Conservation (phyloP, 164 flowering plant species). For the Cinnamomum chago region DNA sequence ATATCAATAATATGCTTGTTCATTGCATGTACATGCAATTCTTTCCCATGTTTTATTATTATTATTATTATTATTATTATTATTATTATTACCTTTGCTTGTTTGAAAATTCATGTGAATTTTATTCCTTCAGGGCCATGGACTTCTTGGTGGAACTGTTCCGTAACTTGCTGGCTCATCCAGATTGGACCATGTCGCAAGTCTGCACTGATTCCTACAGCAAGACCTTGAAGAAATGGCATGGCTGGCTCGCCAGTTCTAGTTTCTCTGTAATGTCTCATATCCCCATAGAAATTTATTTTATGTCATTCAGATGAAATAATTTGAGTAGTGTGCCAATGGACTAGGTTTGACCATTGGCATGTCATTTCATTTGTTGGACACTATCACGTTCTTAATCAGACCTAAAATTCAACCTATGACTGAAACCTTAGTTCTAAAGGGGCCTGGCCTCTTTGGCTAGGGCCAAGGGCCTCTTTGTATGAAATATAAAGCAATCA, state of each 20-base stretch:
- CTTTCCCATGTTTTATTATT: neutral
- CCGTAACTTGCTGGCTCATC: constrained; percentile 45
- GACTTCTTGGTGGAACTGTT: constrained; percentile 68
- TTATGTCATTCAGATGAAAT: neutral
- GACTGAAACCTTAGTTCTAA: neutral
- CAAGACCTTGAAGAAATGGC: constrained; percentile 90
- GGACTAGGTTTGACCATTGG: neutral
- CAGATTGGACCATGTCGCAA: constrained; percentile 68
- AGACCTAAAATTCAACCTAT: neutral
- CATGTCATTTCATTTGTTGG: neutral
- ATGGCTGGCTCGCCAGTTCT: constrained; percentile 73
- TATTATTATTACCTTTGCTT: neutral
- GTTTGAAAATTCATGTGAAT: neutral
- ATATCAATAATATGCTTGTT: neutral
- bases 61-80: neutral
- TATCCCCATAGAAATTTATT: constrained; percentile 5
- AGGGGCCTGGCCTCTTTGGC: neutral
- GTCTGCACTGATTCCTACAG: constrained; percentile 69
- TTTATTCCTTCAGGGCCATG: constrained; percentile 47
- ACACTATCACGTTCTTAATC: neutral
- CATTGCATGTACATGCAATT: neutral
- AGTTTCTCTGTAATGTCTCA: constrained; percentile 30
- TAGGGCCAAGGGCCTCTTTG: neutral
- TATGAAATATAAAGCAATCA: neutral
- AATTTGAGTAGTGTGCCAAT: neutral